These are phyloP conservation scores for Penicillium samsonianum DNA, from an alignment of 495 filamentous ascomycete species.

Conservation along the genomic window DNA sequence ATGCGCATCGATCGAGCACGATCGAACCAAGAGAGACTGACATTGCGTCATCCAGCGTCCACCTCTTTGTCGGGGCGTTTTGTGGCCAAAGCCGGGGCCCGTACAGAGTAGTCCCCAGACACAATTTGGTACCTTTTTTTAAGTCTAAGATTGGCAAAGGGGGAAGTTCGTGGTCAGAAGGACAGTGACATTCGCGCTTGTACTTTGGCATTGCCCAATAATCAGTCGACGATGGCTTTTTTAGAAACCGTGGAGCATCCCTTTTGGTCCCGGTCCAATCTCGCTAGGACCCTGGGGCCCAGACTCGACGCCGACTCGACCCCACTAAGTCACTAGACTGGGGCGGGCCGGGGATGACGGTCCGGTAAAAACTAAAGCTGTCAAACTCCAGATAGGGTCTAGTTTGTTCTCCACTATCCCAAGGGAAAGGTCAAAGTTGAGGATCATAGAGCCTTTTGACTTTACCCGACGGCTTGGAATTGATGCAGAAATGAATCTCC, in stretches of 20 bases:
- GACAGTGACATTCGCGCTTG: slow-evolving; percentile 7
- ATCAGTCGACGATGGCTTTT: not conserved
- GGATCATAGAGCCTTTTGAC: slow-evolving; percentile 18
- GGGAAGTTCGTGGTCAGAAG: slow-evolving; percentile 16
- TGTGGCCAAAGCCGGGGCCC: slow-evolving; percentile 3
- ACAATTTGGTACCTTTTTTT: not conserved
- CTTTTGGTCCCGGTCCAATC: not conserved
- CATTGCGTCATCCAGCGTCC: slow-evolving; percentile 18
- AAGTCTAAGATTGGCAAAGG: slow-evolving; percentile 8
- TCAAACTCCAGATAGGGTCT: slow-evolving; percentile 19
- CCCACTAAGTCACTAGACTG: slow-evolving; percentile 8
- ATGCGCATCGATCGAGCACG: slow-evolving; percentile 20
- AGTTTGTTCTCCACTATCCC: slow-evolving; percentile 11
- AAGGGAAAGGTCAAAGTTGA: slow-evolving; percentile 23
- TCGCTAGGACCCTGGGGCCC: slow-evolving; percentile 10
- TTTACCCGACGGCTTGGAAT: not conserved
- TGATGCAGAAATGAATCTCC: not conserved
- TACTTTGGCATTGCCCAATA: slow-evolving; percentile 4
- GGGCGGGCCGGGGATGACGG: slow-evolving; percentile 30
- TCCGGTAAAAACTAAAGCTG: slow-evolving; percentile 31
- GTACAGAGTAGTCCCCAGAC: not conserved
- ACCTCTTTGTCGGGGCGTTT: slow-evolving; percentile 5
- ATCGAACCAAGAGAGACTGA: slow-evolving; percentile 17
- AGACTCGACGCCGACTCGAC: slow-evolving; percentile 13
- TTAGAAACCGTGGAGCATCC: not conserved